Evolutionary conservation across 495 filamentous ascomycete species (phyloP).

Genomic region (Penicillium maclennaniae): DNA sequence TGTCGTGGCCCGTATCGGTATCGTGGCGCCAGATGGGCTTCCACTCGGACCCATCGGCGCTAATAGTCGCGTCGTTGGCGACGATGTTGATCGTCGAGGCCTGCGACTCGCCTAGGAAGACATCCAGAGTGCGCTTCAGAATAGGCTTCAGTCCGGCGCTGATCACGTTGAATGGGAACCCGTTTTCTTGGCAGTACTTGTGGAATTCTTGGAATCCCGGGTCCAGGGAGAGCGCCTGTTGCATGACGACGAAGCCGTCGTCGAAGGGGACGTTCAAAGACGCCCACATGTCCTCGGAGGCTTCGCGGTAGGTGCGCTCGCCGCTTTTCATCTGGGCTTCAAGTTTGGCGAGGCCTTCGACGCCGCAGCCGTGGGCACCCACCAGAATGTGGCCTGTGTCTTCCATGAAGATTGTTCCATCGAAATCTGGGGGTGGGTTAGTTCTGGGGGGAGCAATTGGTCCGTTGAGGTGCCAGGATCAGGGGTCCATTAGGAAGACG

Average conservation of each 20-base stretch:
- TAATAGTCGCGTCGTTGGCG: conserved; percentile 65
- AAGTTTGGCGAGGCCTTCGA: conserved; percentile 50
- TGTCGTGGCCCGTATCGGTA: conserved; percentile 66
- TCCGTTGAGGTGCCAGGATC: background rate
- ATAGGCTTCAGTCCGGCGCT: conserved; percentile 69
- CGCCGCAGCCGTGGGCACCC: conserved; percentile 63
- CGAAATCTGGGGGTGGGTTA: conserved; percentile 52
- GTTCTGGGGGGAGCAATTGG: background rate
- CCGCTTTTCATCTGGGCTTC: conserved; percentile 66
- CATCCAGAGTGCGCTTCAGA: conserved; percentile 57
- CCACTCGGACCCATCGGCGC: conserved; percentile 56
- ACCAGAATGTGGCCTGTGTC: conserved; percentile 74
- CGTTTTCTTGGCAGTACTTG: conserved; percentile 58
- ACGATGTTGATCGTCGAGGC: conserved; percentile 63
- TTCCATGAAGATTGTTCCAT: conserved; percentile 78
- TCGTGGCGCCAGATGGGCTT: conserved; percentile 70
- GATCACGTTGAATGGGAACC: conserved; percentile 71
- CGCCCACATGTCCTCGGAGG: conserved; percentile 75
- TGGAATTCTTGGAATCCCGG: conserved; percentile 64
- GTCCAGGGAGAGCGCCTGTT: conserved; percentile 60
- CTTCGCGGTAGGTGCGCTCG: conserved; percentile 66
- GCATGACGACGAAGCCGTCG: conserved; percentile 70
- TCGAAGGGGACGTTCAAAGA: conserved; percentile 66
- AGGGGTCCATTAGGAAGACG: too few relatives aligned
- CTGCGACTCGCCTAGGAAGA: conserved; percentile 60